Conservation (phyloP, 768 basidiomycete species). For the Mycena alexandri region DNA sequence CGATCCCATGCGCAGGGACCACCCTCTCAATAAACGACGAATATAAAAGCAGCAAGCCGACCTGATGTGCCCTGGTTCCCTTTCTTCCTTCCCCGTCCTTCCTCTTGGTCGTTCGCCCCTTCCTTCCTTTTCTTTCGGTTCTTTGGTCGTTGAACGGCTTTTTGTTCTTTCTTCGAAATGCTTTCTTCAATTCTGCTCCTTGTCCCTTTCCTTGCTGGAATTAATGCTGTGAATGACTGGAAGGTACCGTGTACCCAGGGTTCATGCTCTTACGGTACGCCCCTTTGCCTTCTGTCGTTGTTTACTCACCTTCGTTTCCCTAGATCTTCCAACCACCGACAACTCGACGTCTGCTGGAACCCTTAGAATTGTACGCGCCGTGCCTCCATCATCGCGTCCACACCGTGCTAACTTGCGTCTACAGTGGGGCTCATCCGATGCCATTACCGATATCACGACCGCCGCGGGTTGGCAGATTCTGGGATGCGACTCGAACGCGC, state of each 20-base stretch:
- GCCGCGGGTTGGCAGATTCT: slow-evolving; percentile 57
- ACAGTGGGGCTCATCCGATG: slow-evolving; percentile 40
- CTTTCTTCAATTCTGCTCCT: background rate
- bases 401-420: background rate
- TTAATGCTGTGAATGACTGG: slow-evolving; percentile 25
- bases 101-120: too few species aligned
- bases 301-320: too few species aligned
- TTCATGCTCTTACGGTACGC: slow-evolving; percentile 22
- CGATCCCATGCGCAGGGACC: too few species aligned
- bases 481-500: slow-evolving; percentile 46
- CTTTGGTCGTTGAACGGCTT: too few species aligned
- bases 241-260: slow-evolving; percentile 21
- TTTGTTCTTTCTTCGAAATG: background rate
- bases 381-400: too few species aligned
- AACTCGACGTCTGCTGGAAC: slow-evolving; percentile 8
- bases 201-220: background rate
- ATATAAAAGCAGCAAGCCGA: too few species aligned
- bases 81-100: too few species aligned
- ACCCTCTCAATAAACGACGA: too few species aligned
- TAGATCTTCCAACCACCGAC: slow-evolving; percentile 10
- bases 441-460: slow-evolving; percentile 54
- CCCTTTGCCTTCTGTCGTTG: too few species aligned
- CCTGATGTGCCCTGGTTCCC: too few species aligned
- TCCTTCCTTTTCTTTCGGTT: too few species aligned
- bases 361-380: slow-evolving; percentile 24